Percentiles rank a stretch among this genome's conserved stretches.
Conservation (phyloP, 2,329 filamentous ascomycete genomes). For the Ophiosphaerella narmari region DNA sequence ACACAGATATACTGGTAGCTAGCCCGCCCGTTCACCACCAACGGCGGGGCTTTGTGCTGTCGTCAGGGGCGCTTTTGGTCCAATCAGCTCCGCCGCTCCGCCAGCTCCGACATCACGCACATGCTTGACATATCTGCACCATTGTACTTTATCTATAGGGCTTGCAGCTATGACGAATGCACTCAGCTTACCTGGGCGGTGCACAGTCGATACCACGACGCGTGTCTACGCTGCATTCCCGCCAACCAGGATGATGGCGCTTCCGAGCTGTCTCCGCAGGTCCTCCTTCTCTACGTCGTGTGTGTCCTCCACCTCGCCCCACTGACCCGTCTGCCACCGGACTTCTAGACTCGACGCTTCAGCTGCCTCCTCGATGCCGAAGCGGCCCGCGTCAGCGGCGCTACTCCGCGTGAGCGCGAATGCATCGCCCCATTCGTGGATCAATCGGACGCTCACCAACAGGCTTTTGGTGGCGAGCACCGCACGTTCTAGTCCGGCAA, state of each 20-base stretch:
- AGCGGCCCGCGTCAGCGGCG: conserved; percentile 51
- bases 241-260: conserved; percentile 77
- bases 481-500: conserved; percentile 84
- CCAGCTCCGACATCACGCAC: not conserved
- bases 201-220: not conserved
- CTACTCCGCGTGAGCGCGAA: conserved; percentile 57
- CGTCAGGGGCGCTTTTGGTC: conserved; percentile 17
- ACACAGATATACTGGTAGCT: not conserved
- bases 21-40: not conserved
- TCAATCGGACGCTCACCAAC: conserved; percentile 72
- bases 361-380: conserved; percentile 83
- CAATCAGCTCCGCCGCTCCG: conserved; percentile 8
- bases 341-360: conserved; percentile 81
- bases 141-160: not conserved
- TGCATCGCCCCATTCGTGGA: conserved; percentile 87
- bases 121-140: not conserved
- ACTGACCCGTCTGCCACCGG: conserved; percentile 84
- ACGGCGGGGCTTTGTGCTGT: conserved; percentile 14
- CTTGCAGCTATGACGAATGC: not conserved
- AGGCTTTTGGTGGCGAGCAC: conserved; percentile 87
- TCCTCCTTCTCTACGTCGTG: conserved; percentile 97
- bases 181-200: not conserved
- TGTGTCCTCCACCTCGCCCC: conserved; percentile 97
- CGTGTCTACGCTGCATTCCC: conserved; percentile 23
- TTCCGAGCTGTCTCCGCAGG: conserved; percentile 82